phyloP scores from a whole-genome alignment of 352 stramenopile genomes.

The Pythium utonaiense region DNA sequence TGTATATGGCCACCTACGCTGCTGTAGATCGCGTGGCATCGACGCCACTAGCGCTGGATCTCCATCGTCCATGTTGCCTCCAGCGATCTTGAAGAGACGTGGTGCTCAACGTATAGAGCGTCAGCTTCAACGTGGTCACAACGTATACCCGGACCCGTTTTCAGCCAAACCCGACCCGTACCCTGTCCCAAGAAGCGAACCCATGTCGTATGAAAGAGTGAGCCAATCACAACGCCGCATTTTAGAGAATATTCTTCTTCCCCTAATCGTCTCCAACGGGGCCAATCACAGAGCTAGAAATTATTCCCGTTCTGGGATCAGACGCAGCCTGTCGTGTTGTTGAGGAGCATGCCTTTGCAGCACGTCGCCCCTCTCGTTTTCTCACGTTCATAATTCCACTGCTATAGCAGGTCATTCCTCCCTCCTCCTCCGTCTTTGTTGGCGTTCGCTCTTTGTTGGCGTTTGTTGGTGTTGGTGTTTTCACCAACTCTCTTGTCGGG shows the following conservation, averaged over 20 bases:
- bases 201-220: neutral
- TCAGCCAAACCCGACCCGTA: neutral
- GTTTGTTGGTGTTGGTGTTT: neutral
- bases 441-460: neutral
- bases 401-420: neutral
- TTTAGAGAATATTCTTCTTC: slow-evolving; percentile 4
- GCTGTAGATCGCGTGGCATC: no score
- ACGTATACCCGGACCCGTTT: neutral
- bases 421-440: slow-evolving; percentile 4
- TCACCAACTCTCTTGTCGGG: neutral
- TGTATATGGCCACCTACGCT: no score
- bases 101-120: no score
- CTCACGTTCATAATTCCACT: no score
- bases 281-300: slow-evolving; percentile 1
- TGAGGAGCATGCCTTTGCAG: neutral
- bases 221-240: neutral
- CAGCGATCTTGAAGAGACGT: no score
- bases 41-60: no score
- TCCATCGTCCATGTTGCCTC: no score
- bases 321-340: neutral
- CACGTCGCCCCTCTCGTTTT: slow-evolving; percentile 13
- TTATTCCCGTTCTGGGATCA: slow-evolving; percentile 6
- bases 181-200: neutral
- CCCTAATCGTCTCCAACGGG: no score
- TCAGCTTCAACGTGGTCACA: no score